Evolutionary conservation across 2,329 filamentous ascomycete species (phyloP).

Genomic region (Diaporthe eres): DNA sequence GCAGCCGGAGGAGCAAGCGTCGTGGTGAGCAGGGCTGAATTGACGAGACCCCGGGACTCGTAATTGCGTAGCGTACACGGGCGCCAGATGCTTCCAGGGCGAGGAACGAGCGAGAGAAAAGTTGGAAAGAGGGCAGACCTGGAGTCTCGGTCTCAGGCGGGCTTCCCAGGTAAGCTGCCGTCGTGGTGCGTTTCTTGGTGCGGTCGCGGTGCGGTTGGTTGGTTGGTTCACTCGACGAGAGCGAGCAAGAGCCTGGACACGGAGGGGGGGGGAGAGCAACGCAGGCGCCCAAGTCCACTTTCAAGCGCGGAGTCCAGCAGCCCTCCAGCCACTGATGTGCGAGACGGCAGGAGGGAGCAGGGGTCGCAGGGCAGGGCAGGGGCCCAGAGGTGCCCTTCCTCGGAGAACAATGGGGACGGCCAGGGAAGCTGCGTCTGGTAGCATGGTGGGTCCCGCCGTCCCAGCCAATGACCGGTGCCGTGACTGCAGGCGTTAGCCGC

Average conservation of each 20-base stretch:
- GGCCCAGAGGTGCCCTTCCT: slow-evolving; percentile 29
- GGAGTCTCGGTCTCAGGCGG: slow-evolving; percentile 11
- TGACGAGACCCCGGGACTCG: slow-evolving; percentile 15
- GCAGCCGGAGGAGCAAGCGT: slow-evolving; percentile 14
- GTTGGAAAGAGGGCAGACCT: slow-evolving; percentile 1
- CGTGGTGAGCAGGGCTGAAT: slow-evolving; percentile 12
- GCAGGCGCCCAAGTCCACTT: slow-evolving; percentile 37
- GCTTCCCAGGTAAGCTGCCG: slow-evolving; percentile 23
- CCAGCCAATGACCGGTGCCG: slow-evolving; percentile 31
- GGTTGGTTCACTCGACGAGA: slow-evolving; percentile 11
- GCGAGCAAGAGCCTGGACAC: slow-evolving; percentile 12
- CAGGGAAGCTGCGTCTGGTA: slow-evolving; percentile 37
- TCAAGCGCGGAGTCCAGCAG: slow-evolving; percentile 36
- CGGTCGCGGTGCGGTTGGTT: slow-evolving; percentile 2
- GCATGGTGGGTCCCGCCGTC: slow-evolving; percentile 26
- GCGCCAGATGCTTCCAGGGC: slow-evolving; percentile 21
- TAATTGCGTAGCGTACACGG: slow-evolving; percentile 15
- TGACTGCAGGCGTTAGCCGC: slow-evolving; percentile 35
- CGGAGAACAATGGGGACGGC: slow-evolving; percentile 32
- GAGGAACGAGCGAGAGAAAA: slow-evolving; percentile 1
- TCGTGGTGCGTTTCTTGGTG: slow-evolving; percentile 20
- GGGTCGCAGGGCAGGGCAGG: slow-evolving; percentile 30
- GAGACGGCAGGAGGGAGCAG: slow-evolving; percentile 32
- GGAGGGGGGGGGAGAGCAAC: slow-evolving; percentile 14
- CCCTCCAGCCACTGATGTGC: slow-evolving; percentile 35